Evolutionary conservation across 257 asterid genomes (phyloP), one percentile per base, ranked within the genome.

Genomic region (Fraxinus quadrangulata): DNA sequence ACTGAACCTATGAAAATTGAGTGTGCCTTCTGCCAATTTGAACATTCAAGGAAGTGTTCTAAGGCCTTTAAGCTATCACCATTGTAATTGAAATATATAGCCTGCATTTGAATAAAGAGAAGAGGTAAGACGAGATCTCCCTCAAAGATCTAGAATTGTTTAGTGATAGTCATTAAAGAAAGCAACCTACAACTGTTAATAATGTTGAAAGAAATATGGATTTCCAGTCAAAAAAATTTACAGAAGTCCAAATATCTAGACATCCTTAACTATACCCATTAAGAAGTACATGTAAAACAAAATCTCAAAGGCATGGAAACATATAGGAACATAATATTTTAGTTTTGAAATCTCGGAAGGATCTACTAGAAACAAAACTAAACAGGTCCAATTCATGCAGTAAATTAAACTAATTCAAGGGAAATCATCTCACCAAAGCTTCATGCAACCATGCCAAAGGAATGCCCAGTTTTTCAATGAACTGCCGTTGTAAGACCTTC

Each of bases 371-470:
- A 26, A 33, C 74, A 73, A 59, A 77, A 73, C 75, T 17, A 73
- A 61, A 75, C 19, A 70, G 33, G 6, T 23, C 28, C 61, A 77
- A 49, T 49, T 30, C 6, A 21, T 63, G 81, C 78, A 78, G 76
- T 67, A 75, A 24, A 42, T 66, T 5, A 26, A 67, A 79, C 66
- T n/a, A 51, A 71, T 72, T 40, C 47, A 74, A 79, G 78, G 70
- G 77, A 70, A 51, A 76, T 17, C 11, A 54, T 84, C 98, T 91
- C 78, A 93, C 99, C 97, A 93, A 80, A 79, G 97, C 97, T 83
- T 96, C 99, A 81, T 96, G 95, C 86, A 96, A 83, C 98, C 99
- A 96, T 68, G 89, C 90, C 11, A 88, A 89, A 82, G 99, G 99
- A 82, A 96, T 86, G 71, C 97, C 99, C 26, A 96, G 87, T 68